Percentiles rank a stretch among this genome's conserved stretches.
Evolutionary conservation across 345 rosid species (phyloP).

Genomic region (Salix arbutifolia): DNA sequence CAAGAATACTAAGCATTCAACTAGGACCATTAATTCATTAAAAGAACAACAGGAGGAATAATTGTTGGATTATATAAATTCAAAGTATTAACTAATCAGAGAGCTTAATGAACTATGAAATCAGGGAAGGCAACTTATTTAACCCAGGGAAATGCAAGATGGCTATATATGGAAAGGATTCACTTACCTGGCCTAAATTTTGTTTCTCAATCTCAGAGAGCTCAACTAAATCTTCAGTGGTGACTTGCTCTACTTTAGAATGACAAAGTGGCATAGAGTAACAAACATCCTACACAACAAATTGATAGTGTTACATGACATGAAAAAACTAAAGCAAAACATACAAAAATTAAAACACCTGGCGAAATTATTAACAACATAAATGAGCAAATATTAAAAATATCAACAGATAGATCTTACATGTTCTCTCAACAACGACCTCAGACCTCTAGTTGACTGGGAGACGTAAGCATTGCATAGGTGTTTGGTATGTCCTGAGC

Average conservation of each 20-base stretch:
- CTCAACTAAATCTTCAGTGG: constrained; percentile 80
- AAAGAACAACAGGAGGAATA: not conserved
- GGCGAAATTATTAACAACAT: not conserved
- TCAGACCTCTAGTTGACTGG: constrained; percentile 76
- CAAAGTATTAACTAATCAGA: not conserved
- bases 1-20: not conserved
- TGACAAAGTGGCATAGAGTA: constrained; percentile 94
- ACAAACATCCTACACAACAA: constrained; percentile 55
- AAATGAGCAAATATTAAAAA: not conserved
- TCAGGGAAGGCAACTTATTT: not conserved
- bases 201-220: constrained; percentile 92
- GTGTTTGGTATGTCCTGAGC: constrained; percentile 37
- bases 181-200: constrained; percentile 86
- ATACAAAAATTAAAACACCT: not conserved
- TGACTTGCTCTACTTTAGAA: constrained; percentile 72
- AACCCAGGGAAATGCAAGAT: not conserved
- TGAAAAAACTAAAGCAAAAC: not conserved
- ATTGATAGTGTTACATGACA: not conserved
- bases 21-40: not conserved
- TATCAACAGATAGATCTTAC: constrained; percentile 46
- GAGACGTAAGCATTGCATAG: constrained; percentile 73
- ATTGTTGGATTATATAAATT: not conserved
- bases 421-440: constrained; percentile 71
- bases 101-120: not conserved
- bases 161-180: constrained; percentile 16